Evolutionary conservation across 805 yeast species (phyloP).

Genomic region (Teunomyces pallodes): DNA sequence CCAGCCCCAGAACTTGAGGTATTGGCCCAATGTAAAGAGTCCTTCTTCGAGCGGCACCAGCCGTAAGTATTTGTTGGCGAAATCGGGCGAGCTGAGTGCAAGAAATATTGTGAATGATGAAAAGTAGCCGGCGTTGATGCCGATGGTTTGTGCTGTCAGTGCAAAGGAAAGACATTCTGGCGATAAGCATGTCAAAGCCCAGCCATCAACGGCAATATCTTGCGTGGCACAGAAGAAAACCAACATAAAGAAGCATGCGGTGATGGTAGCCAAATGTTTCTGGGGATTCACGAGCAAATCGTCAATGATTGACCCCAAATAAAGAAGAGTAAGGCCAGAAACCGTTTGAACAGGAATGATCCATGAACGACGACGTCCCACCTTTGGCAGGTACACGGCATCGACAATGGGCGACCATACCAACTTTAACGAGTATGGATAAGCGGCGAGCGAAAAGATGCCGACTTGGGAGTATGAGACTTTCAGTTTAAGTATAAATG

Average conservation of each 20-base stretch:
- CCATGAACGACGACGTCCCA: constrained; percentile 92
- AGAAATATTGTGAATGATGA: constrained; percentile 86
- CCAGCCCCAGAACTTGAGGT: constrained; percentile 76
- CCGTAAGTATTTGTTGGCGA: constrained; percentile 83
- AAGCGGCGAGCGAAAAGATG: constrained; percentile 84
- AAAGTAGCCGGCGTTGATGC: constrained; percentile 91
- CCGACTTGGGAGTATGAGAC: constrained; percentile 89
- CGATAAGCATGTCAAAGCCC: constrained; percentile 90
- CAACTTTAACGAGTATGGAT: constrained; percentile 89
- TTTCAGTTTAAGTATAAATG: constrained; percentile 80
- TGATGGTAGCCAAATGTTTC: constrained; percentile 52
- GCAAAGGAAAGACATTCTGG: constrained; percentile 82
- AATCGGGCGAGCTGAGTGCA: constrained; percentile 88
- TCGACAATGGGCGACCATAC: constrained; percentile 97
- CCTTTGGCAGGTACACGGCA: constrained; percentile 60
- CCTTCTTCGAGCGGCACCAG: constrained; percentile 59
- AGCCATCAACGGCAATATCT: constrained; percentile 98
- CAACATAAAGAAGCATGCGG: constrained; percentile 68
- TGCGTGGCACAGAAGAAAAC: constrained; percentile 94
- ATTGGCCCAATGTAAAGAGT: constrained; percentile 67
- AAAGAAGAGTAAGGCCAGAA: constrained; percentile 66
- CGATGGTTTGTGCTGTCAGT: constrained; percentile 95
- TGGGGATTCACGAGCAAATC: constrained; percentile 49
- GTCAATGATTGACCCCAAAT: constrained; percentile 61
- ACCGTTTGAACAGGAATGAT: constrained; percentile 86